These are phyloP conservation scores for Tolypocladium sp. DNA, from an alignment of 2,329 filamentous ascomycete genomes.

Conservation along the genomic window DNA sequence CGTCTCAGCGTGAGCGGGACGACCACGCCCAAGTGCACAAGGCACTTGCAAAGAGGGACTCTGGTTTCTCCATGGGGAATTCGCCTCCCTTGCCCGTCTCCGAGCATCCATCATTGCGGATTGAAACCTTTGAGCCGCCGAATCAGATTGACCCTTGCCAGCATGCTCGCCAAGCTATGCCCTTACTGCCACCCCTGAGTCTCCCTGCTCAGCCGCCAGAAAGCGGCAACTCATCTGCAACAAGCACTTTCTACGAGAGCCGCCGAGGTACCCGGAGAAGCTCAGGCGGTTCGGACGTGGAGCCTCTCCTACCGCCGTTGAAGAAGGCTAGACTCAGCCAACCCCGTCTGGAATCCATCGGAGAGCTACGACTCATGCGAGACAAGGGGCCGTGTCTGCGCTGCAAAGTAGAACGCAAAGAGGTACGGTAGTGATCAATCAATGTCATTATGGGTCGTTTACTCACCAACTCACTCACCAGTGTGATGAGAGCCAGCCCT, in stretches of 20 bases:
- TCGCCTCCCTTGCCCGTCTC: conserved; percentile 4
- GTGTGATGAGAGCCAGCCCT: conserved; percentile 44
- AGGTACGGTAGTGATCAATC: conserved; percentile 24
- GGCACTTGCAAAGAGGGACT: conserved; percentile 30
- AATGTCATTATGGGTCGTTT: background rate
- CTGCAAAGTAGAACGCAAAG: conserved; percentile 36
- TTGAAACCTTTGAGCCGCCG: background rate
- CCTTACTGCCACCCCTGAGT: conserved; percentile 6
- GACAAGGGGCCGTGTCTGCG: conserved; percentile 40
- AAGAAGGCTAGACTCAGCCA: conserved; percentile 44
- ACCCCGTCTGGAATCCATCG: conserved; percentile 46
- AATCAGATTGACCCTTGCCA: background rate
- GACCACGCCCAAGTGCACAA: conserved; percentile 39
- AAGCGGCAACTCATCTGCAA: conserved; percentile 4
- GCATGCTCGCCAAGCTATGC: background rate
- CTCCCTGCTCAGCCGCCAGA: conserved; percentile 5
- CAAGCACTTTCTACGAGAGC: conserved; percentile 29
- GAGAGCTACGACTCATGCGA: conserved; percentile 41
- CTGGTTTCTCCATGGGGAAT: conserved; percentile 28
- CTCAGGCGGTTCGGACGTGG: conserved; percentile 37
- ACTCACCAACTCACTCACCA: conserved; percentile 12
- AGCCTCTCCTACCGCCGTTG: conserved; percentile 44
- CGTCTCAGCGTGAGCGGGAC: conserved; percentile 40
- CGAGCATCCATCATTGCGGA: conserved; percentile 1
- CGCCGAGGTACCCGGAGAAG: conserved; percentile 24